A percentile compares a stretch with the other conserved stretches of the same genome.
These are phyloP conservation scores for Didymella keratinophila DNA, from an alignment of 2,329 filamentous ascomycete genomes.

Conservation along the genomic window DNA sequence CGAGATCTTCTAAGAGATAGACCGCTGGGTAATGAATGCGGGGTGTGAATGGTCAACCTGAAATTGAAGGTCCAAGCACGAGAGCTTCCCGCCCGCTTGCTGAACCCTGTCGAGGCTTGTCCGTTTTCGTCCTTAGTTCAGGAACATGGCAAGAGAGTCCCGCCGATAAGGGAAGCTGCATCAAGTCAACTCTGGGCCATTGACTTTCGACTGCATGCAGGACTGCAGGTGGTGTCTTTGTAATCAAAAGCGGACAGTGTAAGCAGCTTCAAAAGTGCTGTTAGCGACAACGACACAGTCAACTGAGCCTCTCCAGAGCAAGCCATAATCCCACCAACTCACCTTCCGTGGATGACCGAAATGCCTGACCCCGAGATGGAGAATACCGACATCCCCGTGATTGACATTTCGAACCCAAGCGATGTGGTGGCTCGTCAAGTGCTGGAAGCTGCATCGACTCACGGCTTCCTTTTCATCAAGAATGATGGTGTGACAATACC, in stretches of 20 bases:
- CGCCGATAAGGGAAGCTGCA: slow-evolving; percentile 12
- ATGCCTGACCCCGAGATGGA: slow-evolving; percentile 26
- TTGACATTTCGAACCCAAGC: slow-evolving; percentile 74
- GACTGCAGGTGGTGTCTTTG: neutral
- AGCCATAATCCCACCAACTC: neutral
- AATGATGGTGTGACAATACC: slow-evolving; percentile 76
- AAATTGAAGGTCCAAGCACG: slow-evolving; percentile 19
- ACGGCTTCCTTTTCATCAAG: slow-evolving; percentile 90
- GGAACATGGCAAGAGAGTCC: slow-evolving; percentile 8
- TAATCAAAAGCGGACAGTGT: neutral
- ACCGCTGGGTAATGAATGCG: slow-evolving; percentile 14
- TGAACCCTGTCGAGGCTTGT: slow-evolving; percentile 15
- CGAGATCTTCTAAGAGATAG: slow-evolving; percentile 1
- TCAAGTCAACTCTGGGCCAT: neutral
- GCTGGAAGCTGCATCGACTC: slow-evolving; percentile 79
- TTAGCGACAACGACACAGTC: neutral
- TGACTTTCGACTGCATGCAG: slow-evolving; percentile 6
- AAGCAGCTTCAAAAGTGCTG: neutral
- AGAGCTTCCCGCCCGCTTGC: slow-evolving; percentile 21
- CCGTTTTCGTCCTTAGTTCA: slow-evolving; percentile 16
- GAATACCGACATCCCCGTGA: slow-evolving; percentile 70
- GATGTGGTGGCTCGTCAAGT: slow-evolving; percentile 70
- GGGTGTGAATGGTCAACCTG: slow-evolving; percentile 17
- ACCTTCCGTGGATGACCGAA: neutral
- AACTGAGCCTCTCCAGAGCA: neutral